These are phyloP conservation scores for Eucalyptus cloeziana DNA, from an alignment of 345 rosid species.

Conservation along the genomic window DNA sequence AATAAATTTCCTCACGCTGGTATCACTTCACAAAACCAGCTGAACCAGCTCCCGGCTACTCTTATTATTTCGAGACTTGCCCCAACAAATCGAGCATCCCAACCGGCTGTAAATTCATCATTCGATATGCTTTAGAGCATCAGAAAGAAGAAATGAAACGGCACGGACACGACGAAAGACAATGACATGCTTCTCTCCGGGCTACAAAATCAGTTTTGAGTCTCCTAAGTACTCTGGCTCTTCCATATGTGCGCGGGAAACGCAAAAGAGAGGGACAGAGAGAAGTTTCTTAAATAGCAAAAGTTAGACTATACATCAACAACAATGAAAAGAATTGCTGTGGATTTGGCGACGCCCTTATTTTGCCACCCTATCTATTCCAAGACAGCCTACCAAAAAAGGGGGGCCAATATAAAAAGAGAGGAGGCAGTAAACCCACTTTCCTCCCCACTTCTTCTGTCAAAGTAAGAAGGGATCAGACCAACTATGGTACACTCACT, in stretches of 20 bases:
- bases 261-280: background rate
- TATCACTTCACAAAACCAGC: background rate
- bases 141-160: background rate
- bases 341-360: background rate
- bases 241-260: background rate
- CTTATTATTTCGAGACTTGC: background rate
- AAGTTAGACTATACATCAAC: background rate
- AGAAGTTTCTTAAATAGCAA: background rate
- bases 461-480: background rate
- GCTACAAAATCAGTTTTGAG: background rate
- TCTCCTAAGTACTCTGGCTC: background rate
- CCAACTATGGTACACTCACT: background rate
- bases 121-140: background rate
- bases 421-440: background rate
- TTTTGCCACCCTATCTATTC: background rate
- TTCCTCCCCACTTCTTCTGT: background rate
- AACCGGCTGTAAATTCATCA: background rate
- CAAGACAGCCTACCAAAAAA: background rate
- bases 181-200: background rate
- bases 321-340: constrained; percentile 3
- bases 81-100: background rate
- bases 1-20: background rate
- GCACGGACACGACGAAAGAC: background rate
- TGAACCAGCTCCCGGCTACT: background rate
- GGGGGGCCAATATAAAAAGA: background rate